Base-by-base conservation (phyloP, 140 eudicot genomes). In the Flaveria floridana region DNA sequence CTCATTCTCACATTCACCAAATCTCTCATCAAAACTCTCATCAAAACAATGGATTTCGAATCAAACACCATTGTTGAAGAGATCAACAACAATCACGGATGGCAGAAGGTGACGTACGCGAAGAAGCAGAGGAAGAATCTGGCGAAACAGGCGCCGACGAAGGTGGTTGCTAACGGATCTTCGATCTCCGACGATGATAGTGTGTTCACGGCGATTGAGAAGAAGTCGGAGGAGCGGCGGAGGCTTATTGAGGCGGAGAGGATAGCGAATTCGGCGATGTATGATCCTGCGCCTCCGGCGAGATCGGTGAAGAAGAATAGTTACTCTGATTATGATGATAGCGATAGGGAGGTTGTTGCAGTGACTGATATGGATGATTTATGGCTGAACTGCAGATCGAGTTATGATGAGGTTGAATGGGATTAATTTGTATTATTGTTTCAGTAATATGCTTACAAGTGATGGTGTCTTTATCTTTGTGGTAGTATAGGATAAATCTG, bases 61-160 rank as follows among this genome's bases (percentile, higher is more conserved):
- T 74, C 83, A 34, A 78, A 64, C 52, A 68, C 28, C 66, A 51
- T 75, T 53, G 65, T 76, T 20, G 78, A 85, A 39, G 84, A 66
- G 63, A 62, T 19, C 75, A 82, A 76, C 81, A 79, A 74, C 87
- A 75, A 84, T 76, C 93, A 86, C 79, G 97, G 96, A 64, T 91
- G 97, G 97, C 97, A 91, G 50, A 87, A 89, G 79, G 97, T 91
- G 9, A 85, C 91, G 2, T 91, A 91, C 84, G 84, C 86, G 28
- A 89, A 89, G 72, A 85, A 84, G 66, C 91, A 87, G 26, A 65
- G 86, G 16, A 91, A 91, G 70, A 75, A 44, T 57, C 83, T 79
- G 66, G 70, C 76, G 7, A 86, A 82, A 20, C 74, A 68, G 57
- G 53, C 23, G 34, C 73, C 39, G 75, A 44, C 20, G 72, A 65